A percentile compares a stretch with the other conserved stretches of the same genome.
These are phyloP conservation scores for Salix caprea DNA, from an alignment of 345 rosid species.

Conservation along the genomic window DNA sequence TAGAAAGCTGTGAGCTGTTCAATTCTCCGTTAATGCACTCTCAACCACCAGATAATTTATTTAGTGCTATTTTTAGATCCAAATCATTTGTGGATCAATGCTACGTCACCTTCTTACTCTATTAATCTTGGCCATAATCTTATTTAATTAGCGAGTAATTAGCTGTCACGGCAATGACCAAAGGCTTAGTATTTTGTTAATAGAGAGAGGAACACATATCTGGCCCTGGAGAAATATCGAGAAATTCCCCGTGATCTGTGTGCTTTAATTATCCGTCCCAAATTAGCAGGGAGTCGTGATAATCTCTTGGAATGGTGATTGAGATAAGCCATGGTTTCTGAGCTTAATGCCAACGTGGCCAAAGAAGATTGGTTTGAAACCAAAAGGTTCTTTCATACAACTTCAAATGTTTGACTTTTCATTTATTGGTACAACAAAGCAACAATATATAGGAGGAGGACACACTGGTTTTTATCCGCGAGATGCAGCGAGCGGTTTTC, in stretches of 20 bases:
- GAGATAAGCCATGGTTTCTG: slow-evolving; percentile 3
- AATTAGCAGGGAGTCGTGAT: not conserved
- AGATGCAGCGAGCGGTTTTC: too few species aligned
- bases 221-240: slow-evolving; percentile 10
- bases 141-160: not conserved
- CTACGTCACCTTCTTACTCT: not conserved
- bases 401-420: slow-evolving; percentile 5
- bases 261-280: not conserved
- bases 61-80: slow-evolving; percentile 20
- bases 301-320: not conserved
- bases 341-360: slow-evolving; percentile 4
- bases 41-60: not conserved
- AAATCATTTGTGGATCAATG: slow-evolving; percentile 6
- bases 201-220: not conserved
- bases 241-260: slow-evolving; percentile 7
- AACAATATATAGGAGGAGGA: not conserved
- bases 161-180: too few species aligned
- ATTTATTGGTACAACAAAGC: not conserved
- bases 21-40: not conserved
- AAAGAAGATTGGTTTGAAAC: not conserved
- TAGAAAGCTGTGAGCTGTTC: not conserved
- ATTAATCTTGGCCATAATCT: not conserved
- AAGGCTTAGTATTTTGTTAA: not conserved
- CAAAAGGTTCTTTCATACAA: not conserved
- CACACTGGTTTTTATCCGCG: not conserved